These are phyloP conservation scores for Mrakia gelida DNA, from an alignment of 768 basidiomycete species.

Conservation along the genomic window DNA sequence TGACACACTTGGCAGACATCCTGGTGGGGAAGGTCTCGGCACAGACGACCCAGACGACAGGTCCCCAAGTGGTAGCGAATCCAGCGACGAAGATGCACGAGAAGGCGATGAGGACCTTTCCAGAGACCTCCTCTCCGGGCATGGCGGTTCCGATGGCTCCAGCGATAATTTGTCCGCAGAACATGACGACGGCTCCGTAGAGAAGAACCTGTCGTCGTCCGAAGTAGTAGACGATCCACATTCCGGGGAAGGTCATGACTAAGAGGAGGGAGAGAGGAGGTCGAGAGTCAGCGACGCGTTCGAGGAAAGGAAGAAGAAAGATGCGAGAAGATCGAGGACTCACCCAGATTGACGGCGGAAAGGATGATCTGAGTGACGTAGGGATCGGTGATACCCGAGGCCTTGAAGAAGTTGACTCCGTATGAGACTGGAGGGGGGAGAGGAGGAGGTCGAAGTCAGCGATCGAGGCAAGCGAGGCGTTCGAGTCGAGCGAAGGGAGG, in stretches of 20 bases:
- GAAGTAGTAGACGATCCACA: conserved; percentile 32
- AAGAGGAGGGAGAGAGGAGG: neutral
- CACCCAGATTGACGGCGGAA: conserved; percentile 33
- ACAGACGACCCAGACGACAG: conserved; percentile 44
- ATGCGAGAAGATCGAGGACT: neutral
- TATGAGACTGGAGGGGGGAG: conserved; percentile 34
- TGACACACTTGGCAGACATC: conserved; percentile 43
- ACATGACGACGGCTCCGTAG: conserved; percentile 29
- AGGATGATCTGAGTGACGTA: conserved; percentile 35
- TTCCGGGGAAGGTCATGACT: conserved; percentile 29
- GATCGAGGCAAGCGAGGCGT: neutral
- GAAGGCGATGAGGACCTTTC: conserved; percentile 45
- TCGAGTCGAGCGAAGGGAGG: neutral
- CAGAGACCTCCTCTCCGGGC: conserved; percentile 40
- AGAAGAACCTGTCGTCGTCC: conserved; percentile 31
- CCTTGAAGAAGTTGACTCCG: conserved; percentile 38
- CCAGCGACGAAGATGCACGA: conserved; percentile 44
- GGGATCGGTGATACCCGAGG: conserved; percentile 43
- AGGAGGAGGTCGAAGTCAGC: neutral
- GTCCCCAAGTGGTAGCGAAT: conserved; percentile 43
- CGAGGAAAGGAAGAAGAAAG: neutral
- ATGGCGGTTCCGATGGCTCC: conserved; percentile 43
- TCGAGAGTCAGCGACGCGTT: neutral
- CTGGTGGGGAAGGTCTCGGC: conserved; percentile 45
- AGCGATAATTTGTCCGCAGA: conserved; percentile 2